Percentiles rank a stretch among this genome's conserved stretches.
Evolutionary conservation across 31 red algal genomes (phyloP).

Genomic region (Bonnemaisonia californica): DNA sequence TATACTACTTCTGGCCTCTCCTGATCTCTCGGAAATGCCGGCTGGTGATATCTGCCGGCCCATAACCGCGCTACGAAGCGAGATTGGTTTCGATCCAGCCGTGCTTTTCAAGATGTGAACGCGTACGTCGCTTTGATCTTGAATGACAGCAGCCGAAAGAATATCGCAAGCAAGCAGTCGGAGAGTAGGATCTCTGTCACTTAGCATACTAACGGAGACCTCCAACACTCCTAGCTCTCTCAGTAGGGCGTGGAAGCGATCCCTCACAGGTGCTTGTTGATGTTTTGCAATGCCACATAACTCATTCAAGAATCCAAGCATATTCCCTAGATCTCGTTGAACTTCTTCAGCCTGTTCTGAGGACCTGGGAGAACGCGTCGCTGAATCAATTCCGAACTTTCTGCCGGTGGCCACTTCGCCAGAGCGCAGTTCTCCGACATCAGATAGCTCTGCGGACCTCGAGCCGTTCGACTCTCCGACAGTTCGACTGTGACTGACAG

Average conservation of each 20-base stretch:
- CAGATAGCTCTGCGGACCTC: not conserved
- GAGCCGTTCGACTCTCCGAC: not conserved
- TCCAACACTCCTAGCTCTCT: slow-evolving; percentile 52
- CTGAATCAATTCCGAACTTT: not conserved
- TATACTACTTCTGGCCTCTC: too few species aligned
- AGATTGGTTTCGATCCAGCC: too few species aligned
- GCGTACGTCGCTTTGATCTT: slow-evolving; percentile 45
- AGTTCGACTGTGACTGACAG: not conserved
- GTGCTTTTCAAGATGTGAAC: slow-evolving; percentile 40
- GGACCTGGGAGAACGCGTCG: slow-evolving; percentile 12
- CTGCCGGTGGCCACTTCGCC: not conserved
- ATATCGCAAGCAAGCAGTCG: slow-evolving; percentile 45
- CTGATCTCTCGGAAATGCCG: too few species aligned
- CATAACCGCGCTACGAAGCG: too few species aligned
- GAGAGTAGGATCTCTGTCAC: slow-evolving; percentile 24
- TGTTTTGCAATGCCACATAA: slow-evolving; percentile 37
- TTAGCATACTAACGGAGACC: slow-evolving; percentile 20
- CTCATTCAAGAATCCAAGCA: slow-evolving; percentile 58
- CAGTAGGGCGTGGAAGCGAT: slow-evolving; percentile 43
- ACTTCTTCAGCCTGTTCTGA: slow-evolving; percentile 27
- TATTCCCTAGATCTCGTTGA: slow-evolving; percentile 25
- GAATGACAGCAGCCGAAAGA: slow-evolving; percentile 40
- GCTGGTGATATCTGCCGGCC: too few species aligned
- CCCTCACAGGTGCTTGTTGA: slow-evolving; percentile 28
- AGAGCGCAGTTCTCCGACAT: not conserved